phyloP scores from a whole-genome alignment of 257 asterid genomes.

The Solanum infundibuliforme region DNA sequence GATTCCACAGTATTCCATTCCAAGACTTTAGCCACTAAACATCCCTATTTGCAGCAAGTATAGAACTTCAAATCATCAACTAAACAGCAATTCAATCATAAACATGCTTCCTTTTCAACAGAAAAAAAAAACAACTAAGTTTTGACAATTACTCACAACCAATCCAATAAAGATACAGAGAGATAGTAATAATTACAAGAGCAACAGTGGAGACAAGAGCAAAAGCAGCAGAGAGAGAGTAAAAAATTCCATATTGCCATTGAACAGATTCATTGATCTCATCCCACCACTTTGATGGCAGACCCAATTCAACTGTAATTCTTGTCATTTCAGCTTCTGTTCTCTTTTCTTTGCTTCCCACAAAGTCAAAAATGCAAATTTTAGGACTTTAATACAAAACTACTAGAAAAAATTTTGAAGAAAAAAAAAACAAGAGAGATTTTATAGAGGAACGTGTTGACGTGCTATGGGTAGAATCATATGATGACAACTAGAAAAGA shows the following conservation, averaged over 20 bases:
- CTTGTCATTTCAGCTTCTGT: constrained; percentile 32
- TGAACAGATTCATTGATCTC: constrained; percentile 64
- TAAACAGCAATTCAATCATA: neutral
- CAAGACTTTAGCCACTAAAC: neutral
- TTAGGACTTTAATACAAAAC: neutral
- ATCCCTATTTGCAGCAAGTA: neutral
- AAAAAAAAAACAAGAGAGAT: neutral
- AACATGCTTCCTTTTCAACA: neutral
- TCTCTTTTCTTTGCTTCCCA: neutral
- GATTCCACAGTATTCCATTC: neutral
- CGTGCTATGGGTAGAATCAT: neutral
- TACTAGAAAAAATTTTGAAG: neutral
- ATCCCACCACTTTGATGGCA: constrained; percentile 60
- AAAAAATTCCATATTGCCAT: constrained; percentile 94
- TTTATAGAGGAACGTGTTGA: neutral
- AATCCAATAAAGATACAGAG: neutral
- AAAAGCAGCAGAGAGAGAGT: constrained; percentile 56
- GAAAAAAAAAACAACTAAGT: neutral
- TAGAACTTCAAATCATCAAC: neutral
- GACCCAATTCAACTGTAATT: constrained; percentile 19
- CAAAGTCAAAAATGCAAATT: neutral
- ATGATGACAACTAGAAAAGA: neutral
- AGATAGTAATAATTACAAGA: constrained; percentile 27
- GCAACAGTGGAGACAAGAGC: constrained; percentile 79
- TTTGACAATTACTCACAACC: neutral